Base-by-base conservation (phyloP, 179 eudicot genomes). In the Amaranthus tricolor region DNA sequence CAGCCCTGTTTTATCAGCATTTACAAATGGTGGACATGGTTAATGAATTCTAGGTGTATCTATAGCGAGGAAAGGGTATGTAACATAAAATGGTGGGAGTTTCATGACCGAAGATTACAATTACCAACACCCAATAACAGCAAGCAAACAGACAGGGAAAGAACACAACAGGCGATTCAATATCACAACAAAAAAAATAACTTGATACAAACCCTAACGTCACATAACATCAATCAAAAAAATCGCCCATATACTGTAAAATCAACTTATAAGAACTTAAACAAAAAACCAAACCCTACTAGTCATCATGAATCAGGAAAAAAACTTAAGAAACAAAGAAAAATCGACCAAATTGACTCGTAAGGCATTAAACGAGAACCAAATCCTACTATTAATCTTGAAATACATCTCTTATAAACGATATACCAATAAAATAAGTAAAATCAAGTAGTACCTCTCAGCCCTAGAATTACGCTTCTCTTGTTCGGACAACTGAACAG, bases 401-500 rank as follows among this genome's bases (percentile, higher is more conserved):
- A 49, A 48, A 44, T 69, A 3, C n/a, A 53, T 48, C 0, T n/a
- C 14, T 49, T 7, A 21, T 10, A 59, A 59, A 12, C 17, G 9
- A 9, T 2, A 48, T 58, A 11, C 9, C 4, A 68, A 40, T 10
- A 66, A 61, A 50, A 31, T 31, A 20, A 12, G 49, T 20, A 9
- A 48, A 19, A 44, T 47, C 51, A 8, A 1, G 4, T 1, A 49
- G 9, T 70, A 84, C 87, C 87, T 78, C 51, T 84, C 84, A 66
- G 87, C 84, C 80, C 87, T 81, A 59, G 87, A 84, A 79, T 74
- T 78, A 48, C 87, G 82, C 79, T 84, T 84, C 55, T 84, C 87
- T 55, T 73, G 71, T 73, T 84, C 87, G 50, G 87, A 82, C 68
- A 85, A 49, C 59, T 81, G 62, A 31, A 82, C 84, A 50, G 84